phyloP scores from a whole-genome alignment of 495 filamentous ascomycete species.

The Aspergillus incahuasiensis region DNA sequence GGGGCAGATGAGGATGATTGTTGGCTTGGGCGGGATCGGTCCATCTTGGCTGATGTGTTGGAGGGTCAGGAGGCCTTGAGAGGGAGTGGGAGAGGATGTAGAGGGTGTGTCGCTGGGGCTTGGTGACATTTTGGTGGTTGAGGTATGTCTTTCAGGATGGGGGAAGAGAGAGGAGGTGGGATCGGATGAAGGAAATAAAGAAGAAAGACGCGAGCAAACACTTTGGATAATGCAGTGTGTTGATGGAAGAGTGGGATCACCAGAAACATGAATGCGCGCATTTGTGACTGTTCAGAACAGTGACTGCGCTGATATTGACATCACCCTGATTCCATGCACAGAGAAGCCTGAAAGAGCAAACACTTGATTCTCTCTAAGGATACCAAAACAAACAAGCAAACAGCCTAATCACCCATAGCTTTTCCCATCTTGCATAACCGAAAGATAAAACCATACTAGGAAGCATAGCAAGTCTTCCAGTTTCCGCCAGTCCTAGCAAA shows the following conservation, averaged over 20 bases:
- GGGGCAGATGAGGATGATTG: background rate
- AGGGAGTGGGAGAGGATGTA: background rate
- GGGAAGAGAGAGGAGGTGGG: background rate
- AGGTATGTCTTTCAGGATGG: too few species aligned
- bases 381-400: background rate
- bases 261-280: background rate
- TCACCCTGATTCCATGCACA: too few species aligned
- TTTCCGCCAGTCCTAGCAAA: slow-evolving; percentile 66
- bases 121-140: too few species aligned
- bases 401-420: background rate
- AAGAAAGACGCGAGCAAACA: background rate
- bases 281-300: background rate
- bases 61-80: background rate
- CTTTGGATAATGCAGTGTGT: background rate
- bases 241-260: background rate
- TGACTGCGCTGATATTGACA: background rate
- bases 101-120: too few species aligned
- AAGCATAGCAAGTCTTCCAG: slow-evolving; percentile 64
- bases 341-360: too few species aligned
- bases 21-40: background rate
- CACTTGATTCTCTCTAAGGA: background rate
- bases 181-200: background rate
- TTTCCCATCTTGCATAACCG: background rate
- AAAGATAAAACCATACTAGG: background rate
- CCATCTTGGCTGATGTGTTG: background rate